phyloP scores from a whole-genome alignment of 495 filamentous ascomycete species.

The Lasiosphaeria miniovina region DNA sequence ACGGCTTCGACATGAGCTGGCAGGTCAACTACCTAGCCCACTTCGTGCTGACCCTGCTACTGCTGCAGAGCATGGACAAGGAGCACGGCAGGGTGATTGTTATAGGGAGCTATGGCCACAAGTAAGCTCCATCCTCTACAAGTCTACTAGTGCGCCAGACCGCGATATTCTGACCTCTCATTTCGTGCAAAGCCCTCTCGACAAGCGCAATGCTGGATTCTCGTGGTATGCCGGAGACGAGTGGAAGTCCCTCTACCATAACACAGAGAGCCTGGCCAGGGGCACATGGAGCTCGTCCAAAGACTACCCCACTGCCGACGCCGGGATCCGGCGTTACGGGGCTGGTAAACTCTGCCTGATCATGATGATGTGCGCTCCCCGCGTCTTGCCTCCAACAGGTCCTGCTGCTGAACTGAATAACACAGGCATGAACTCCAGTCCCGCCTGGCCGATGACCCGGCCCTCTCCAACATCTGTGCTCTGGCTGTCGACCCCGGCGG shows the following conservation, averaged over 20 bases:
- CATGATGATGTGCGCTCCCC: neutral
- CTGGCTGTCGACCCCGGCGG: neutral
- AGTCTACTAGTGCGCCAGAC: too few relatives aligned
- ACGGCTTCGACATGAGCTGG: conserved; percentile 1
- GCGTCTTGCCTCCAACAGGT: neutral
- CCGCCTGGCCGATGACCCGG: neutral
- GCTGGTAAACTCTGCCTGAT: neutral
- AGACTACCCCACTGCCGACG: neutral
- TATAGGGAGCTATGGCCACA: neutral
- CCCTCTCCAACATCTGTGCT: neutral
- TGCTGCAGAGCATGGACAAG: conserved; percentile 1
- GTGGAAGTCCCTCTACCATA: neutral
- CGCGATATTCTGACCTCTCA: neutral
- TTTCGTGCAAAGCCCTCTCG: neutral
- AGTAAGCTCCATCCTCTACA: neutral
- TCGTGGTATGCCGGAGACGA: neutral
- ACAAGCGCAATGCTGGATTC: neutral
- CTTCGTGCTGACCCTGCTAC: neutral
- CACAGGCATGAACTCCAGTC: neutral
- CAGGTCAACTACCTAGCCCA: neutral
- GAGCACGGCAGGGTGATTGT: neutral
- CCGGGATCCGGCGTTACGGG: neutral
- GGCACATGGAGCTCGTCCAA: neutral
- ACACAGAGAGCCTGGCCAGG: neutral
- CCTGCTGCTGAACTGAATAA: neutral